These are phyloP conservation scores for Favolaschia claudopus DNA, from an alignment of 768 basidiomycete species.

Conservation along the genomic window DNA sequence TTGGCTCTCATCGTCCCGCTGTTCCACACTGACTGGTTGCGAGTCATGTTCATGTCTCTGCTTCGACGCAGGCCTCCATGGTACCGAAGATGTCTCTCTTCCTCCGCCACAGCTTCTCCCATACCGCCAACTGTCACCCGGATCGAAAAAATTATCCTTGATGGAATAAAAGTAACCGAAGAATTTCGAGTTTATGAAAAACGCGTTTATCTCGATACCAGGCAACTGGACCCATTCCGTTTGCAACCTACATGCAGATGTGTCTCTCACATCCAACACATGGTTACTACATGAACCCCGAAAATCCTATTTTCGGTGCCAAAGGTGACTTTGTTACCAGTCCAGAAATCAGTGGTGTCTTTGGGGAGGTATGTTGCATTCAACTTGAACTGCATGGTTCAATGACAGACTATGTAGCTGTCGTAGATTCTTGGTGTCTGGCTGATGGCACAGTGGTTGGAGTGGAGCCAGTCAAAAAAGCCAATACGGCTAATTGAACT, in stretches of 20 bases:
- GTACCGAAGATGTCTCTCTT: no score
- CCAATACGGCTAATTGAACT: conserved; percentile 84
- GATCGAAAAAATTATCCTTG: conserved; percentile 25
- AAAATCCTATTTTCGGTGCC: conserved; percentile 81
- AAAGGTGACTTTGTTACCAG: conserved; percentile 95
- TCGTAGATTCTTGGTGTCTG: conserved; percentile 86
- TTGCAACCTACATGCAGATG: conserved; percentile 90
- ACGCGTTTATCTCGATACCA: conserved; percentile 39
- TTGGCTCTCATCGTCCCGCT: neutral
- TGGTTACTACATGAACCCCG: conserved; percentile 89
- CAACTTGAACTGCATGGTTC: neutral
- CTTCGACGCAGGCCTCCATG: conserved; percentile 6
- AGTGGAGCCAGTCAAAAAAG: conserved; percentile 49
- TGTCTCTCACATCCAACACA: conserved; percentile 89
- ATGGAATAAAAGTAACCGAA: conserved; percentile 21
- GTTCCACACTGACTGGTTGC: neutral
- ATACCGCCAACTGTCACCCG: no score
- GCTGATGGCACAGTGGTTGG: conserved; percentile 80
- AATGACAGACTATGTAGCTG: conserved; percentile 46
- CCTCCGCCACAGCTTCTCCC: no score
- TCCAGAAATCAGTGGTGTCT: conserved; percentile 95
- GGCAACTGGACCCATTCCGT: conserved; percentile 89
- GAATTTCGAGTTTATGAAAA: neutral
- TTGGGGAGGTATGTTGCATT: conserved; percentile 82
- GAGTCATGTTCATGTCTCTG: neutral